Percentiles rank a stretch among this genome's conserved stretches.
These are phyloP conservation scores for Capsella rubella DNA, from an alignment of 441 rosid genomes.

Conservation along the genomic window DNA sequence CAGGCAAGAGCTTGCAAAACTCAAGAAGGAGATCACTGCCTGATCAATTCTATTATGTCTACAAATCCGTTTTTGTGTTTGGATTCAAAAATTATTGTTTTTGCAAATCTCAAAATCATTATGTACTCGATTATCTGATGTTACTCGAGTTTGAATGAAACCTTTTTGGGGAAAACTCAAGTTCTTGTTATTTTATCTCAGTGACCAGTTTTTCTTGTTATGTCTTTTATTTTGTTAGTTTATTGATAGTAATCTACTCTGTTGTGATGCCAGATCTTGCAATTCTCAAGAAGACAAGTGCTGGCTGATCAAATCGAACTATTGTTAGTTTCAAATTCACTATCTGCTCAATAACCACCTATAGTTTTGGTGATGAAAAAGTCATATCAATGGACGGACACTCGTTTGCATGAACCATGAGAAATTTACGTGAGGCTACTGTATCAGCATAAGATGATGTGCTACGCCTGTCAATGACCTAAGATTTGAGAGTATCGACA, in stretches of 20 bases:
- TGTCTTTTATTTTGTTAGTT: not conserved
- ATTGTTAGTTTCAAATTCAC: too few species aligned
- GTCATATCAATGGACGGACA: too few species aligned
- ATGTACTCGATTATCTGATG: conserved; percentile 16
- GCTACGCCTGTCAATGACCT: not conserved
- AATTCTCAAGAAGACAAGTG: too few species aligned
- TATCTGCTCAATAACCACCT: too few species aligned
- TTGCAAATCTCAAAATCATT: conserved; percentile 19
- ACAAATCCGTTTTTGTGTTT: conserved; percentile 17
- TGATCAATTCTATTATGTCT: conserved; percentile 29
- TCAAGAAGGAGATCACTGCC: conserved; percentile 72
- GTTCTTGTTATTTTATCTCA: too few species aligned
- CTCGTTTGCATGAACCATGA: too few species aligned
- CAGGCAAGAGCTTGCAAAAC: conserved; percentile 91
- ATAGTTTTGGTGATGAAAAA: too few species aligned
- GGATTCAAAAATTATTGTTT: conserved; percentile 32
- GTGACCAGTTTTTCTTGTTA: not conserved
- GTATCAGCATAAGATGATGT: not conserved
- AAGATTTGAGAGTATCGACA: not conserved
- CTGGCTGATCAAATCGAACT: too few species aligned
- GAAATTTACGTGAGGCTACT: too few species aligned
- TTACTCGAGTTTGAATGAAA: conserved; percentile 32
- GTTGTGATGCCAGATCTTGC: too few species aligned
- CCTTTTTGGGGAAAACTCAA: not conserved
- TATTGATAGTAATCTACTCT: too few species aligned